These are phyloP conservation scores for Fusarium pseudograminearum DNA, from an alignment of 2,329 filamentous ascomycete species.

Conservation along the genomic window DNA sequence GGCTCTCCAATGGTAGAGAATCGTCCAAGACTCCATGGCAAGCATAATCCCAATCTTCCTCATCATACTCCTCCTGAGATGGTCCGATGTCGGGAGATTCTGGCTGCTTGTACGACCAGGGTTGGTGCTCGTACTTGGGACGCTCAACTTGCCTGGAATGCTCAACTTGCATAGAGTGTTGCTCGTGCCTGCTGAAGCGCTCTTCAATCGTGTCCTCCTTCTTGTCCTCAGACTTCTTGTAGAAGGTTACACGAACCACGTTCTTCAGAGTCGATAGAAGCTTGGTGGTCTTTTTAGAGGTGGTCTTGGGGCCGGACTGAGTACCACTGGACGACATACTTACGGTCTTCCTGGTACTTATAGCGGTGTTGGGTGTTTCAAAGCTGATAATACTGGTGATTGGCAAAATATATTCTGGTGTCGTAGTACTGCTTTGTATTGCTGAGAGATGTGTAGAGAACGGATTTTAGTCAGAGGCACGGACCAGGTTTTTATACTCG, in stretches of 20 bases:
- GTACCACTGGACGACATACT: background rate
- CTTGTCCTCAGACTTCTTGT: background rate
- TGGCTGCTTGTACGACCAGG: background rate
- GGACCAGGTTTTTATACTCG: background rate
- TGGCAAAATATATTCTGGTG: background rate
- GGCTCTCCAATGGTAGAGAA: accelerated
- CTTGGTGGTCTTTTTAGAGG: background rate
- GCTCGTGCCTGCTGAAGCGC: background rate
- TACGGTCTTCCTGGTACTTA: background rate
- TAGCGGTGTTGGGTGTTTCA: background rate
- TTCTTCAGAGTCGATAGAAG: background rate
- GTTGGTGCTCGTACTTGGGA: too few species aligned
- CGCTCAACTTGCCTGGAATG: too few species aligned
- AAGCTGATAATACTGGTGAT: background rate
- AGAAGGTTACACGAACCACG: background rate
- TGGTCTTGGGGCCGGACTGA: background rate
- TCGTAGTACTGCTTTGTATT: background rate
- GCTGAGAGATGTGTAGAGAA: background rate
- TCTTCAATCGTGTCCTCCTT: background rate
- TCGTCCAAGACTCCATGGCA: background rate
- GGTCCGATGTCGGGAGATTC: background rate
- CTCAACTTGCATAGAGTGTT: too few species aligned
- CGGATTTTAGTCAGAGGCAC: accelerated
- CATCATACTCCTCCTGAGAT: background rate
- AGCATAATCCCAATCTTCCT: background rate